A percentile compares a stretch with the other conserved stretches of the same genome.
phyloP scores from a whole-genome alignment of 257 asterid species.

The Gentiana macrophylla region DNA sequence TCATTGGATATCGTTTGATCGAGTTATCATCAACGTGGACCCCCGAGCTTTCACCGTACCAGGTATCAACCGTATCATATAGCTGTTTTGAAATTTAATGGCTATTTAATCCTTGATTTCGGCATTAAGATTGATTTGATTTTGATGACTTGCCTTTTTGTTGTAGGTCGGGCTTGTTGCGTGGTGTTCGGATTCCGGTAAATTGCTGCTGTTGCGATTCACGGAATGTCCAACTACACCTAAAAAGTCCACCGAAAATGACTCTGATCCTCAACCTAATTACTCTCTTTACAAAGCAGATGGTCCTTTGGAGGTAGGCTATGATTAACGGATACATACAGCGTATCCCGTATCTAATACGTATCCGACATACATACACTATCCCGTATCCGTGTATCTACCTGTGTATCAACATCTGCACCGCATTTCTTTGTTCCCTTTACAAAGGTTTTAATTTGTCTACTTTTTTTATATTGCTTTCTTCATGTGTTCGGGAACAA shows the following conservation, averaged over 20 bases:
- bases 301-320: slow-evolving; percentile 74
- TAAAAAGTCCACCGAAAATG: slow-evolving; percentile 35
- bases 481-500: neutral
- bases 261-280: slow-evolving; percentile 30
- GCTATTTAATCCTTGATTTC: neutral
- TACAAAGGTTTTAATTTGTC: neutral
- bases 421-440: neutral
- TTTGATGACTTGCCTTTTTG: slow-evolving; percentile 13
- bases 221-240: slow-evolving; percentile 50
- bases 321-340: no score
- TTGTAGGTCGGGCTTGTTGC: slow-evolving; percentile 71
- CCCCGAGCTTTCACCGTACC: slow-evolving; percentile 66
- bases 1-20: slow-evolving; percentile 72
- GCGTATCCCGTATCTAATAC: no score
- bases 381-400: no score
- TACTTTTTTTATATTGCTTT: no score
- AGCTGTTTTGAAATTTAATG: slow-evolving; percentile 3
- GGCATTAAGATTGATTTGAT: neutral
- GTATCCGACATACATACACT: no score
- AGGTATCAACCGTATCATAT: slow-evolving; percentile 37
- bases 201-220: slow-evolving; percentile 39
- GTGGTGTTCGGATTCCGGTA: slow-evolving; percentile 36
- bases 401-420: neutral
- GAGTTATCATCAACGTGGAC: slow-evolving; percentile 93
- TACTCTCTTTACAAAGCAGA: slow-evolving; percentile 57